Evolutionary conservation across 2,329 filamentous ascomycete species (phyloP).

Genomic region (Alternaria alternata): DNA sequence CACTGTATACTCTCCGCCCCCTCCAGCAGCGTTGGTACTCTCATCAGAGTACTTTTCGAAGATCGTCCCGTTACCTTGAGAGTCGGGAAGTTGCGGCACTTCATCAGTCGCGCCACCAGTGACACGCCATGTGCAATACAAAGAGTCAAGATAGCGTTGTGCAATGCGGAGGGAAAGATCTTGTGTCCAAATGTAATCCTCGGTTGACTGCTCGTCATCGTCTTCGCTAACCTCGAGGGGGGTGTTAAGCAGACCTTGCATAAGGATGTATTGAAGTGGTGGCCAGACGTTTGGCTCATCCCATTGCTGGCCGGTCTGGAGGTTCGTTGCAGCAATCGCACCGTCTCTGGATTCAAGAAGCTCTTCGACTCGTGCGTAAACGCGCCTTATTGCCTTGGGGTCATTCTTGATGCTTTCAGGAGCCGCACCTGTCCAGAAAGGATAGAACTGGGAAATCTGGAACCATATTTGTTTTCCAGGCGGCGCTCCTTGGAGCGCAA

Average conservation of each 20-base stretch:
- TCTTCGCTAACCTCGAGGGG: slow-evolving; percentile 63
- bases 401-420: slow-evolving; percentile 65
- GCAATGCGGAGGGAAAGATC: slow-evolving; percentile 65
- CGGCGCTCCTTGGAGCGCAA: slow-evolving; percentile 56
- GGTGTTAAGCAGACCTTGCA: slow-evolving; percentile 68
- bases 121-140: slow-evolving; percentile 74
- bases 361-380: slow-evolving; percentile 62
- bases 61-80: slow-evolving; percentile 67
- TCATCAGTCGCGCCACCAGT: slow-evolving; percentile 67
- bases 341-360: slow-evolving; percentile 63
- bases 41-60: slow-evolving; percentile 75
- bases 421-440: slow-evolving; percentile 74
- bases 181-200: slow-evolving; percentile 62
- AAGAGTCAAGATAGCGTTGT: slow-evolving; percentile 72
- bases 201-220: slow-evolving; percentile 53
- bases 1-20: slow-evolving; percentile 73
- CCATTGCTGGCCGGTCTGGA: slow-evolving; percentile 71
- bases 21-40: slow-evolving; percentile 66
- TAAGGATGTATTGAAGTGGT: slow-evolving; percentile 70
- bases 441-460: slow-evolving; percentile 68
- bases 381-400: slow-evolving; percentile 64
- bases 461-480: slow-evolving; percentile 66
- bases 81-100: slow-evolving; percentile 29
- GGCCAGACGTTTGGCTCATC: slow-evolving; percentile 76
- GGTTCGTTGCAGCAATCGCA: slow-evolving; percentile 69